Conservation (phyloP, 169 alveolate genomes). For the Pseudocohnilembus persalinus region DNA sequence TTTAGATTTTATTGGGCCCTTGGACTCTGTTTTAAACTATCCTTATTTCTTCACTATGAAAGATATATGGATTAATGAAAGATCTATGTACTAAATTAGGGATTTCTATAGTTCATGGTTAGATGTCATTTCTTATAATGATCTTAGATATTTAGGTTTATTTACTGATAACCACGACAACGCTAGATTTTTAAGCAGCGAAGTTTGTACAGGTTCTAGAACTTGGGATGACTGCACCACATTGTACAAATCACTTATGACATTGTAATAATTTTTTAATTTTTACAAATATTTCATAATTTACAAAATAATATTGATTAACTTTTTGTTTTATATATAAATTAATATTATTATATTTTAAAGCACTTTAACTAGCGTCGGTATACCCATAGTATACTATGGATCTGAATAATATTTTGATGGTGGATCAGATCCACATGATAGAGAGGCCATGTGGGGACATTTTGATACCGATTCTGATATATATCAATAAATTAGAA, state of each 20-base stretch:
- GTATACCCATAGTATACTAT: slow-evolving; percentile 84
- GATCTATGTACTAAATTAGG: slow-evolving; percentile 31
- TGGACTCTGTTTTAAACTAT: slow-evolving; percentile 77
- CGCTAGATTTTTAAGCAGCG: slow-evolving; percentile 68
- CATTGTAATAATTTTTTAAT: too few relatives aligned
- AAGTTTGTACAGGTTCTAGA: slow-evolving; percentile 9
- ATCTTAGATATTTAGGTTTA: slow-evolving; percentile 68
- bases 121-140: slow-evolving; percentile 33
- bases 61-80: slow-evolving; percentile 58
- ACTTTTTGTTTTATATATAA: too few relatives aligned
- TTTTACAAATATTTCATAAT: too few relatives aligned
- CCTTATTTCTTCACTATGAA: slow-evolving; percentile 75
- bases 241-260: slow-evolving; percentile 54
- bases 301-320: too few relatives aligned
- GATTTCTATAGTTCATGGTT: slow-evolving; percentile 38
- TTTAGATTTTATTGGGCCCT: slow-evolving; percentile 60
- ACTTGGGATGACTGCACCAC: slow-evolving; percentile 11
- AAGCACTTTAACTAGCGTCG: slow-evolving; percentile 61
- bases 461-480: slow-evolving; percentile 47
- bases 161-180: slow-evolving; percentile 88
- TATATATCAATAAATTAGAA: slow-evolving; percentile 40
- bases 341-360: too few relatives aligned
- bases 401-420: slow-evolving; percentile 81
- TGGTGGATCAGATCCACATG: slow-evolving; percentile 83
- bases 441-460: slow-evolving; percentile 79